These are phyloP conservation scores for Diaporthe aspalathi DNA, from an alignment of 2,329 filamentous ascomycete species.

Conservation along the genomic window DNA sequence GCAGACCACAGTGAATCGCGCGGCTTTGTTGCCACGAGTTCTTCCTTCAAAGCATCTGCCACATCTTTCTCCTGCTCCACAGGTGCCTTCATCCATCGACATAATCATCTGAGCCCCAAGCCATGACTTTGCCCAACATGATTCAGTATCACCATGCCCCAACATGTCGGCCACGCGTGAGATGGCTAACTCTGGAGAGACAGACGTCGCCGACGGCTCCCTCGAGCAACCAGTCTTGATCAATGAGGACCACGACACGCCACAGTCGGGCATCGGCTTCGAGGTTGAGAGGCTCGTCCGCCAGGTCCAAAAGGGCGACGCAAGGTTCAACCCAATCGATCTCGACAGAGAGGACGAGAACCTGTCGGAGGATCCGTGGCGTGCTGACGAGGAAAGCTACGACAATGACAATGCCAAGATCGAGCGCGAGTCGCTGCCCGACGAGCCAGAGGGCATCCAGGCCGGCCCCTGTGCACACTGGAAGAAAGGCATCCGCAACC, in stretches of 20 bases:
- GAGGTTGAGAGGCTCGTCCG: constrained; percentile 17
- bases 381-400: constrained; percentile 33
- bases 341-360: constrained; percentile 32
- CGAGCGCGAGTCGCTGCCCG: neutral
- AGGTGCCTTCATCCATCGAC: neutral
- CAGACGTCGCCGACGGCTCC: neutral
- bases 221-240: constrained; percentile 9
- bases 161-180: neutral
- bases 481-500: constrained; percentile 34
- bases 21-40: neutral
- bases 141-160: neutral
- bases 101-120: neutral
- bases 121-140: neutral
- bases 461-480: constrained; percentile 23
- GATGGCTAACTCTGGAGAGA: neutral
- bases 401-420: constrained; percentile 32
- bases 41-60: neutral
- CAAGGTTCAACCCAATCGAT: constrained; percentile 17
- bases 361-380: constrained; percentile 33
- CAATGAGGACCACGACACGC: neutral
- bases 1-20: neutral
- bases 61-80: neutral
- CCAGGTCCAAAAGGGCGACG: constrained; percentile 4
- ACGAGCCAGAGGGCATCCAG: neutral
- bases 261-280: neutral